These are phyloP conservation scores for Fusarium succisae DNA, from an alignment of 2,329 filamentous ascomycete genomes.

Conservation along the genomic window DNA sequence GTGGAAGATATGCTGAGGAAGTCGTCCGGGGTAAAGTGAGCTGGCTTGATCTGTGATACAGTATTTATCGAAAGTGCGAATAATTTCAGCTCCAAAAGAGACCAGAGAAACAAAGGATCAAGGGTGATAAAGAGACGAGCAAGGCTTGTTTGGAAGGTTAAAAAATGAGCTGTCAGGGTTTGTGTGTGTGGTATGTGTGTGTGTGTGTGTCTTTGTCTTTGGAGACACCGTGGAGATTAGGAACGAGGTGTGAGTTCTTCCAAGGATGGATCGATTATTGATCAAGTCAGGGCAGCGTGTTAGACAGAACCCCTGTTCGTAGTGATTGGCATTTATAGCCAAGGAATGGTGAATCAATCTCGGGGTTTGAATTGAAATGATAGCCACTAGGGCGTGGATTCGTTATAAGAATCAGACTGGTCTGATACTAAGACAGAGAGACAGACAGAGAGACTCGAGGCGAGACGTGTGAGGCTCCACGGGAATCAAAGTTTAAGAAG, in stretches of 20 bases:
- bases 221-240: not conserved
- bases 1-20: not conserved
- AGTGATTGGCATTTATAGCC: not conserved
- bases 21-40: not conserved
- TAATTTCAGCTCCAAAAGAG: not conserved
- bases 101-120: not conserved
- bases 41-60: not conserved
- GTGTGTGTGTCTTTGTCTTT: conserved; percentile 3
- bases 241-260: not conserved
- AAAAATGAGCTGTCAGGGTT: not conserved
- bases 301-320: conserved; percentile 15
- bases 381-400: not conserved
- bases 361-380: not conserved
- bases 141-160: not conserved
- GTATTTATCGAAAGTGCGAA: not conserved
- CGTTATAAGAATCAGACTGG: not conserved
- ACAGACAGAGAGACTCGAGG: not conserved
- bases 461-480: conserved; percentile 9
- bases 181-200: not conserved
- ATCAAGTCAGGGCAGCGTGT: conserved; percentile 26
- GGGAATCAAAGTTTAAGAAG: conserved; percentile 6
- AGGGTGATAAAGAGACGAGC: not conserved
- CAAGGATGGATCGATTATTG: conserved; percentile 3
- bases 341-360: not conserved
- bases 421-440: not conserved